Evolutionary conservation across 352 stramenopile genomes (phyloP).

Genomic region (Globisporangium viniferum): DNA sequence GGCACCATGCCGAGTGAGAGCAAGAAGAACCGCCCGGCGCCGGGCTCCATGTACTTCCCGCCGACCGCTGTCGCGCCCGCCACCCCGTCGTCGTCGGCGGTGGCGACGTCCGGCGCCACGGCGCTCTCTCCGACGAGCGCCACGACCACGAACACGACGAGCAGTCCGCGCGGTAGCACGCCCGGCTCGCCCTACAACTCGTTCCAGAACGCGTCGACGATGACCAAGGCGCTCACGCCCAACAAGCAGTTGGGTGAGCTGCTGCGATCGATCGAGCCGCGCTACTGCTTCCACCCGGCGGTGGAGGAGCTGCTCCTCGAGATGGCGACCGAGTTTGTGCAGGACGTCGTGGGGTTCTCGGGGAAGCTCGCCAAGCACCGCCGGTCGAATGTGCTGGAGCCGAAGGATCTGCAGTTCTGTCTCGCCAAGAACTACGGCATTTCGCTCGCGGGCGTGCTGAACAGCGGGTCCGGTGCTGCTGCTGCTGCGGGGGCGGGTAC

Average conservation of each 20-base stretch:
- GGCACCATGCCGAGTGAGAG: slow-evolving; percentile 23
- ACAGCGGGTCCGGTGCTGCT: neutral
- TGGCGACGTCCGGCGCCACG: neutral
- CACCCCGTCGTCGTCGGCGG: neutral
- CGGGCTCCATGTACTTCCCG: slow-evolving; percentile 46
- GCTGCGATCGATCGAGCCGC: slow-evolving; percentile 64
- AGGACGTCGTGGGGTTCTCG: slow-evolving; percentile 71
- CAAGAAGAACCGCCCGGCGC: slow-evolving; percentile 43
- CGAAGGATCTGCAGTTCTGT: slow-evolving; percentile 77
- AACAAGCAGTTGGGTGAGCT: slow-evolving; percentile 68
- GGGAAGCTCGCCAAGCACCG: slow-evolving; percentile 69
- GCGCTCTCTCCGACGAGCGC: slow-evolving; percentile 12
- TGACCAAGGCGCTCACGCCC: slow-evolving; percentile 56
- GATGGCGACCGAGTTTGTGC: slow-evolving; percentile 79
- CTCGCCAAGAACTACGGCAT: slow-evolving; percentile 86
- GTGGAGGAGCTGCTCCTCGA: slow-evolving; percentile 82
- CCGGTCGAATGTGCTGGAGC: slow-evolving; percentile 65
- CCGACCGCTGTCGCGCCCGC: slow-evolving; percentile 21
- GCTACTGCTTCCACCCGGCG: slow-evolving; percentile 70
- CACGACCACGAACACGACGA: slow-evolving; percentile 19
- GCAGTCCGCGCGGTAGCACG: slow-evolving; percentile 14
- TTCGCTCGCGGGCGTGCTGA: slow-evolving; percentile 63
- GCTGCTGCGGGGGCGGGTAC: neutral
- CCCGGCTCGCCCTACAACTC: slow-evolving; percentile 35
- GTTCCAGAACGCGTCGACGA: slow-evolving; percentile 35